Percentiles rank a stretch among this genome's conserved stretches.
phyloP scores from a whole-genome alignment of 495 filamentous ascomycete genomes.

The Viridothelium virens region DNA sequence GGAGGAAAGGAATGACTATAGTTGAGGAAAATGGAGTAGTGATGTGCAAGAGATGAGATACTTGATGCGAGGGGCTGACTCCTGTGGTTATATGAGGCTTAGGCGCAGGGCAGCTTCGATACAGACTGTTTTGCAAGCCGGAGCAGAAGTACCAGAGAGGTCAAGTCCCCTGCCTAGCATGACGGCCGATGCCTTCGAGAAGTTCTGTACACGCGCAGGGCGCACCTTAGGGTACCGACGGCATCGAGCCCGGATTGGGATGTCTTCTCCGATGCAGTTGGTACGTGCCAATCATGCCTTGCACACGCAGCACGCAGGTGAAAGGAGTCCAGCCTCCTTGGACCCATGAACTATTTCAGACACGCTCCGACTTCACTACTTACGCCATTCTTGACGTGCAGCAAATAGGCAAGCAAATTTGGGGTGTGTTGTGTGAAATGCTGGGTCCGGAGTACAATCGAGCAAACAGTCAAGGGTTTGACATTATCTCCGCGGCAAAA shows the following conservation, averaged over 20 bases:
- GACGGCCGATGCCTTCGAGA: constrained; percentile 8
- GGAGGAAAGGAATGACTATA: constrained; percentile 1
- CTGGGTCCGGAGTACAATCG: neutral
- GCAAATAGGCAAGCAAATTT: neutral
- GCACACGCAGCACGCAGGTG: neutral
- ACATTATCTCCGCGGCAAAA: neutral
- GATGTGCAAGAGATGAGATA: neutral
- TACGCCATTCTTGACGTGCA: neutral
- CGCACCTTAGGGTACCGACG: neutral
- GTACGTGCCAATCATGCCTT: neutral
- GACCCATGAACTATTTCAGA: neutral
- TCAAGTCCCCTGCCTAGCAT: neutral
- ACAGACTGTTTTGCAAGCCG: neutral
- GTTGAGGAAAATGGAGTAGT: neutral
- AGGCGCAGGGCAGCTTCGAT: neutral
- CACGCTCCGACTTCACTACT: neutral
- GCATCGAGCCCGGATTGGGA: neutral
- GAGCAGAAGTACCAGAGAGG: neutral
- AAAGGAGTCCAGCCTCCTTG: neutral
- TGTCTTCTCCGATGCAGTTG: neutral
- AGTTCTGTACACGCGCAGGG: neutral
- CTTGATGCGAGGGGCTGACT: neutral
- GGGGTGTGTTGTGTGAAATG: neutral
- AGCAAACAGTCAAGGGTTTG: neutral
- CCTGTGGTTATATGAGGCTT: constrained; percentile 8